phyloP scores from a whole-genome alignment of 495 filamentous ascomycete genomes.

The Neurospora sp. region DNA sequence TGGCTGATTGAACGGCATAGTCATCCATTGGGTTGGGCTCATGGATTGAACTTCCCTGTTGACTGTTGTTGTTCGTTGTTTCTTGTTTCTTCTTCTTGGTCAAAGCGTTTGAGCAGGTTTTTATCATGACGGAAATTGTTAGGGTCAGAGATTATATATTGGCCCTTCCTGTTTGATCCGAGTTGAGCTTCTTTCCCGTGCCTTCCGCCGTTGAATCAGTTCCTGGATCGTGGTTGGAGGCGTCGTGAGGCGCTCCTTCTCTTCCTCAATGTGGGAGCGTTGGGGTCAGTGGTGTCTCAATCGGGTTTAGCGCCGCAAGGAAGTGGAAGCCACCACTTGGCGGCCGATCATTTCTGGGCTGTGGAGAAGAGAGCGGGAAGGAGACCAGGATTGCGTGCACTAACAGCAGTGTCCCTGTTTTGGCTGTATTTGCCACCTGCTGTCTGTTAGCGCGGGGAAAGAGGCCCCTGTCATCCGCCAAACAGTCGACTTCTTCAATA shows the following conservation, averaged over 20 bases:
- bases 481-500: background rate
- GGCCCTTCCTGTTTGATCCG: background rate
- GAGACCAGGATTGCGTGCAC: background rate
- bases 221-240: background rate
- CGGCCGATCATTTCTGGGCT: background rate
- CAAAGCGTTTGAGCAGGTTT: background rate
- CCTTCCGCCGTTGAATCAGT: background rate
- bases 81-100: background rate
- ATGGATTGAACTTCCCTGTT: background rate
- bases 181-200: background rate
- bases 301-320: background rate
- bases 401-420: background rate
- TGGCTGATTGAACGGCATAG: background rate
- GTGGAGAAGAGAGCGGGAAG: background rate
- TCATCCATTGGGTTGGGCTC: background rate
- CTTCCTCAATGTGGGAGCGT: background rate
- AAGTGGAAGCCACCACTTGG: background rate
- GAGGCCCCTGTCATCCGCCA: background rate
- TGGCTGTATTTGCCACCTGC: accelerated
- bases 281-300: background rate
- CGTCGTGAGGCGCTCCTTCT: background rate
- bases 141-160: background rate
- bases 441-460: background rate
- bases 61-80: background rate
- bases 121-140: background rate